Evolutionary conservation across 2,329 filamentous ascomycete genomes (phyloP), one percentile per base, ranked within the genome.

Genomic region (Beauveria rudraprayagi): DNA sequence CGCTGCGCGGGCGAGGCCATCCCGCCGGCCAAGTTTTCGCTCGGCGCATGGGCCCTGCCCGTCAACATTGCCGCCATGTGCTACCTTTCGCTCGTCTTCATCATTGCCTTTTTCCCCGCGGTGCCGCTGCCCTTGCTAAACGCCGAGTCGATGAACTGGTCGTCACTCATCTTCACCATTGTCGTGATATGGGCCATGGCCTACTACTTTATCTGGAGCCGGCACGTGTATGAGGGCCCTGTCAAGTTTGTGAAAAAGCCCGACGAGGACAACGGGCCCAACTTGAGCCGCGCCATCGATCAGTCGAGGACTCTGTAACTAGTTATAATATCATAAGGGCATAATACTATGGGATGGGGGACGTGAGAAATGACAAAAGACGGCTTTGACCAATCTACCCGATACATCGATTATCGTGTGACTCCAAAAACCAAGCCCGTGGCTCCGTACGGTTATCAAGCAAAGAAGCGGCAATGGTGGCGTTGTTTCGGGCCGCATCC

Each of bases 81-180:
- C 10, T 83, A 77, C 65, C 71, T 78, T 19, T 66, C 72, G 1
- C 72, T 79, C 48, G 72, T 78, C 4, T 75, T 80, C 59, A 71
- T 81, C 60, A 79, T 81, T 65, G 72, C 72, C 54, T 80, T 80
- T 63, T 82, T 80, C 68, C 80, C 81, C 0, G 66, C 70, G 0
- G 61, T 66, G 3, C 68, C 73, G 46, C 63, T 69, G 1, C 74
- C 78, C 1, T 73, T 68, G 3, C 66, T 72, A 1, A n/a, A 37
- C 34, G 50, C 58, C 8, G 65, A 66, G 17, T 75, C 72, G 4
- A 80, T 82, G 73, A 83, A 83, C 66, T 83, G 78, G 78, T 76
- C 75, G 30, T 67, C 73, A 10, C 69, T 79, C 10, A 74, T 82
- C 47, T 78, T 79, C 52, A 66, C 65, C 22, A 70, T 67, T 0